A percentile compares a stretch with the other conserved stretches of the same genome.
Evolutionary conservation across 1,284 basidiomycete genomes (phyloP).

Genomic region (Ceratobasidium sp.): DNA sequence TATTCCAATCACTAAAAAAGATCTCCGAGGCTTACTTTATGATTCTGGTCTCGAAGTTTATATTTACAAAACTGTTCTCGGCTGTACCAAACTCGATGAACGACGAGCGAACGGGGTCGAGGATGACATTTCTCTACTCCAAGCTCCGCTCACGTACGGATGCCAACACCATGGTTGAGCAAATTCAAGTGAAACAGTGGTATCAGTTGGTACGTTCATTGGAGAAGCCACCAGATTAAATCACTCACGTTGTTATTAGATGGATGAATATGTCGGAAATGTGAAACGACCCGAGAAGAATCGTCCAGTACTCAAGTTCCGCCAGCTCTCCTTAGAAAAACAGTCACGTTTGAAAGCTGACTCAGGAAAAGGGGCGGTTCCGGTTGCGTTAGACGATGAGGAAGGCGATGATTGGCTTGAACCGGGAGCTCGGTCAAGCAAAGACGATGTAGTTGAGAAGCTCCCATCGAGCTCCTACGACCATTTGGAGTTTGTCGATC

Average conservation of each 20-base stretch:
- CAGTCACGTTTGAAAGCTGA: neutral
- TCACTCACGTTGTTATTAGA: too few relatives aligned
- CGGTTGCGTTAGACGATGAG: neutral
- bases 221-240: too few relatives aligned
- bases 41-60: too few relatives aligned
- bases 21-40: too few relatives aligned
- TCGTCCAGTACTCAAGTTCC: conserved; percentile 1
- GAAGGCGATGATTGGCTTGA: neutral
- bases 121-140: conserved; percentile 3
- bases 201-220: neutral
- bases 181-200: conserved; percentile 14
- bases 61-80: neutral
- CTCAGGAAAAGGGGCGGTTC: neutral
- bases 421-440: neutral
- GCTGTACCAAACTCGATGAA: conserved; percentile 5
- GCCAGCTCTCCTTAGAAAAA: neutral
- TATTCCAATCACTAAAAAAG: neutral
- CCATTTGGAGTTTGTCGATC: conserved; percentile 2
- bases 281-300: neutral
- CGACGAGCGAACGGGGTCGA: conserved; percentile 1
- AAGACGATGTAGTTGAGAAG: neutral
- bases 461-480: neutral
- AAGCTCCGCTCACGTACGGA: conserved; percentile 10
- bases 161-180: conserved; percentile 4
- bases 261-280: conserved; percentile 7